Conservation (phyloP, 2,329 filamentous ascomycete genomes). For the Pseudonectria foliicola region DNA sequence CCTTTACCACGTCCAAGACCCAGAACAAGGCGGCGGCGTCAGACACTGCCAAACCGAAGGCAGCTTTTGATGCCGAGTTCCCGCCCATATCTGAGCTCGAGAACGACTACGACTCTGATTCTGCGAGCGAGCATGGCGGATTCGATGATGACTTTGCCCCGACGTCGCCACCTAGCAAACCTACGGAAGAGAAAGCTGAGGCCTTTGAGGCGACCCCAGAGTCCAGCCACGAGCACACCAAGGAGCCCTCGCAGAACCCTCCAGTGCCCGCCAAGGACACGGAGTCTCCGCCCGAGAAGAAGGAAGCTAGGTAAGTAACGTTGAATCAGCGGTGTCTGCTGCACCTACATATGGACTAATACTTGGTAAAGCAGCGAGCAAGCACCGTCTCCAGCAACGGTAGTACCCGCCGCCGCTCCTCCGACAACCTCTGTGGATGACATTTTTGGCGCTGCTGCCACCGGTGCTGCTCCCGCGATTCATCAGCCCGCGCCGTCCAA, state of each 20-base stretch:
- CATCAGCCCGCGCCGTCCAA: constrained; percentile 27
- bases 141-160: constrained; percentile 92
- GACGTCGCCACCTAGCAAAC: constrained; percentile 40
- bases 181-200: constrained; percentile 11
- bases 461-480: constrained; percentile 19
- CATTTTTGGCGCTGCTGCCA: constrained; percentile 33
- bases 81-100: constrained; percentile 87
- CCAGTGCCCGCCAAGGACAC: constrained; percentile 19
- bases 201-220: constrained; percentile 8
- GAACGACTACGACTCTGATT: constrained; percentile 76
- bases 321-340: not conserved
- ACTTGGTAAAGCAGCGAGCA: constrained; percentile 19
- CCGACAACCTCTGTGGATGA: constrained; percentile 33
- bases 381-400: constrained; percentile 25
- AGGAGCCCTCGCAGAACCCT: constrained; percentile 9
- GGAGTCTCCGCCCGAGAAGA: constrained; percentile 11
- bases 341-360: constrained; percentile 8
- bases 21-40: constrained; percentile 36
- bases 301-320: constrained; percentile 20
- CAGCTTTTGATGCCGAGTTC: constrained; percentile 69
- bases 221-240: not conserved
- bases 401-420: constrained; percentile 17
- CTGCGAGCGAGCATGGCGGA: constrained; percentile 68
- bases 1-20: constrained; percentile 52
- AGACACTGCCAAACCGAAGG: constrained; percentile 37